Conservation (phyloP, 176 grass and related monocot species). For the Themeda triandra region DNA sequence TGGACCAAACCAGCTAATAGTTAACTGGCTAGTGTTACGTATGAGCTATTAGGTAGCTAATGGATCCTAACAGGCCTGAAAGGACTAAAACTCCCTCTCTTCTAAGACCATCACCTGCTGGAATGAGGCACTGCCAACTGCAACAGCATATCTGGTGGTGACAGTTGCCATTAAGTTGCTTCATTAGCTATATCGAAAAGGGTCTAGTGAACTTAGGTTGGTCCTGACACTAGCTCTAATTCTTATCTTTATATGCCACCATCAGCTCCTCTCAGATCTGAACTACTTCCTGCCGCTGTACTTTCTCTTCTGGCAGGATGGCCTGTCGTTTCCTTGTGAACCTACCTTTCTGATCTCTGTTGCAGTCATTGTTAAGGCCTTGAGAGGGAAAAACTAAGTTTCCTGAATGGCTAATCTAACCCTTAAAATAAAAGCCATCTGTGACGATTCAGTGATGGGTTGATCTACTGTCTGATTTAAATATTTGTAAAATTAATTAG, state of each 20-base stretch:
- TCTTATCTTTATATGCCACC: not conserved
- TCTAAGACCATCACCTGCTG: not conserved
- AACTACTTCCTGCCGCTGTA: not conserved
- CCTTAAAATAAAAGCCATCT: not conserved
- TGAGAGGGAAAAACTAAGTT: not conserved
- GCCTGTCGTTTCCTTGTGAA: not conserved
- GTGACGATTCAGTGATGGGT: not conserved
- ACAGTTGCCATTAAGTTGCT: not conserved
- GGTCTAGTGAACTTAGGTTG: not conserved
- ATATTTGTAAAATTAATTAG: not conserved
- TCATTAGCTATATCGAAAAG: not conserved
- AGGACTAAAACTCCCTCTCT: conserved; percentile 4
- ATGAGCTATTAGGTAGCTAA: not conserved
- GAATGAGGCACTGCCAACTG: not conserved
- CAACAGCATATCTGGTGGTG: not conserved
- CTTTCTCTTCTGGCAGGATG: not conserved
- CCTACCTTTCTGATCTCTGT: conserved; percentile 3
- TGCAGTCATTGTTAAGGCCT: not conserved
- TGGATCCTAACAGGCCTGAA: not conserved
- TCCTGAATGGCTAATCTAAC: not conserved
- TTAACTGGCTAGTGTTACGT: not conserved
- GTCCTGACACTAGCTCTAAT: not conserved
- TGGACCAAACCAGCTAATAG: not conserved
- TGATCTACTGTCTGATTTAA: not conserved
- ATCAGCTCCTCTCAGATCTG: not conserved